phyloP scores from a whole-genome alignment of 345 rosid genomes.

The Melaleuca alternifolia region DNA sequence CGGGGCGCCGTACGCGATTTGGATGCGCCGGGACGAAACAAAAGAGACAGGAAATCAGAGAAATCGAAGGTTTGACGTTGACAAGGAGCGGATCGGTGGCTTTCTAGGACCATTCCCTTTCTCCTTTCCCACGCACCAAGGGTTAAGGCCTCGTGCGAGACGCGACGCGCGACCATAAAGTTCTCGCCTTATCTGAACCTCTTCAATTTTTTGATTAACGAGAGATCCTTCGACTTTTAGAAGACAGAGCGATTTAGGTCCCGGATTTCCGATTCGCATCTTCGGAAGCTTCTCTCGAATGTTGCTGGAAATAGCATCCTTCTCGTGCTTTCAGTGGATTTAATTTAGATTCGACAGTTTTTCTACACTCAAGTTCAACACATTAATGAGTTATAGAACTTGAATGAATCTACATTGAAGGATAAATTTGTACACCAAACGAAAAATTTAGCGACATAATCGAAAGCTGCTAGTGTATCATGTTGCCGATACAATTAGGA shows the following conservation, averaged over 20 bases:
- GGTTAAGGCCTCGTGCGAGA: not conserved
- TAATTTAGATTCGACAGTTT: not conserved
- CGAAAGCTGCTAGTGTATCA: not conserved
- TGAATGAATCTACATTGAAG: not conserved
- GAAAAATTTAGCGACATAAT: not conserved
- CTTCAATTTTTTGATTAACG: not conserved
- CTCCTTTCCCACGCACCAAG: not conserved
- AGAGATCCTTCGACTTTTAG: not conserved
- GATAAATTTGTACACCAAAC: not conserved
- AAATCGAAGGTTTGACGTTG: not conserved
- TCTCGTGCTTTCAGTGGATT: not conserved
- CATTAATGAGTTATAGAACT: not conserved
- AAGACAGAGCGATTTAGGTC: not conserved
- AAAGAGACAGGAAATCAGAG: not conserved
- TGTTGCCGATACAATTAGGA: not conserved
- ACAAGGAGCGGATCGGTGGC: not conserved
- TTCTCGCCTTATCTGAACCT: not conserved
- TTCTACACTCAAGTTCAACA: fast-evolving
- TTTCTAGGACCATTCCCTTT: not conserved
- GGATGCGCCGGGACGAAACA: not conserved
- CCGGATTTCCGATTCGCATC: not conserved
- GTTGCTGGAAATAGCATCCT: not conserved
- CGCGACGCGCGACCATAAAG: not conserved
- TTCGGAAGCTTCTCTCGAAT: not conserved
- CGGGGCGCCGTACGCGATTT: not conserved